Evolutionary conservation across 2,329 filamentous ascomycete species (phyloP).

Genomic region (Fusarium sp.): DNA sequence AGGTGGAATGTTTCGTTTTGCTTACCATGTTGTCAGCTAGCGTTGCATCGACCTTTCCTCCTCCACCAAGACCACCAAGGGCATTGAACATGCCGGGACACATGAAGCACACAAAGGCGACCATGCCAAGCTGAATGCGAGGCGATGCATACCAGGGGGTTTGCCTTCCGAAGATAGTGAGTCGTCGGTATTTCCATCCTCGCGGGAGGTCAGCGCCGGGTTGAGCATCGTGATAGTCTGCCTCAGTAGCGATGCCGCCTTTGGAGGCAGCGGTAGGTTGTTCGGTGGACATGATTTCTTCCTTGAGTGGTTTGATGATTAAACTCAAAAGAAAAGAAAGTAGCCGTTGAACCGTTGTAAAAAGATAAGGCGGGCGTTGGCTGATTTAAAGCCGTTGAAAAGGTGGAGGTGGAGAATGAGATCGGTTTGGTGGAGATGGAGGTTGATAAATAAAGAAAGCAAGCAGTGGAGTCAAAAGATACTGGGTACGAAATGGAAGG

Average conservation of each 20-base stretch:
- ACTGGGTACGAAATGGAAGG: background rate
- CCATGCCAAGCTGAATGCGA: constrained; percentile 75
- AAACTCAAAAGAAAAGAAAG: background rate
- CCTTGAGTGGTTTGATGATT: background rate
- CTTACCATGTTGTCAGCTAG: constrained; percentile 52
- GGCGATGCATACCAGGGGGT: constrained; percentile 76
- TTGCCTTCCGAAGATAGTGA: constrained; percentile 29
- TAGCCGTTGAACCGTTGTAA: constrained; percentile 1
- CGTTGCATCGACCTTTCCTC: constrained; percentile 60
- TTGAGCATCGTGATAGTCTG: constrained; percentile 17
- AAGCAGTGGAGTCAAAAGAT: background rate
- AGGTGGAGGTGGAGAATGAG: constrained; percentile 7
- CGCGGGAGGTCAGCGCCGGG: constrained; percentile 23
- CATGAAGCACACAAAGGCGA: constrained; percentile 66
- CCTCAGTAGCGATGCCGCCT: constrained; percentile 19
- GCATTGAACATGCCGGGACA: constrained; percentile 81
- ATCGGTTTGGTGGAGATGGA: background rate
- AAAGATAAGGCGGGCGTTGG: background rate
- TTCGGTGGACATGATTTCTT: constrained; percentile 20
- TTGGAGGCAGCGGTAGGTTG: constrained; percentile 4
- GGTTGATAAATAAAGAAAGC: background rate
- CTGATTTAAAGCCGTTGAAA: constrained; percentile 23
- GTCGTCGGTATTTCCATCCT: constrained; percentile 40
- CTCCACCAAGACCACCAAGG: constrained; percentile 72
- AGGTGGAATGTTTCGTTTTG: background rate